These are phyloP conservation scores for Verticillium nubilum DNA, from an alignment of 2,329 filamentous ascomycete species.

Conservation along the genomic window DNA sequence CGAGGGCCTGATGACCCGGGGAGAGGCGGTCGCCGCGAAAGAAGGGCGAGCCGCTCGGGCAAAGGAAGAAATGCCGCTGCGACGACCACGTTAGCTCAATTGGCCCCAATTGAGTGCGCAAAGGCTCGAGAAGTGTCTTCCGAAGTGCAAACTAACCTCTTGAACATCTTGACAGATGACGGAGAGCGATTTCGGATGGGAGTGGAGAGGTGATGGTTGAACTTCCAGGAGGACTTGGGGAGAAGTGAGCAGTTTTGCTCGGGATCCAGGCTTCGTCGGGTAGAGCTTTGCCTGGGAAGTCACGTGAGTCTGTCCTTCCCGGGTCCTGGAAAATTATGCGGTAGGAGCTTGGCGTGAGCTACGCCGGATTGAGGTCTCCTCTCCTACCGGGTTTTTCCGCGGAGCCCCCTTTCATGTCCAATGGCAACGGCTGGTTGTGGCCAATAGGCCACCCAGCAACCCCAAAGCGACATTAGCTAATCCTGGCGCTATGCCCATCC, in stretches of 20 bases:
- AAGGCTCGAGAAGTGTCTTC: constrained; percentile 20
- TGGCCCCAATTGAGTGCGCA: constrained; percentile 40
- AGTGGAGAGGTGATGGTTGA: constrained; percentile 51
- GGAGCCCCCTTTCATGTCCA: not conserved
- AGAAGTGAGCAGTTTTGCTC: constrained; percentile 43
- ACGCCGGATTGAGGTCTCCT: not conserved
- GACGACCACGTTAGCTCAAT: constrained; percentile 41
- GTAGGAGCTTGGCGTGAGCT: not conserved
- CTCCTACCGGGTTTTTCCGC: not conserved
- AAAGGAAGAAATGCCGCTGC: constrained; percentile 62
- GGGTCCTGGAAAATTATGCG: constrained; percentile 2
- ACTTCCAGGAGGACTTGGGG: constrained; percentile 43
- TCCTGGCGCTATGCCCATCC: not conserved
- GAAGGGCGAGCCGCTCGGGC: constrained; percentile 57
- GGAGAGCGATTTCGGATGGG: constrained; percentile 57
- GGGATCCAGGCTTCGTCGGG: constrained; percentile 35
- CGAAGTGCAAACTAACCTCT: constrained; percentile 58
- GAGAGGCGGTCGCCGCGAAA: constrained; percentile 50
- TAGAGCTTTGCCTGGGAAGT: constrained; percentile 33
- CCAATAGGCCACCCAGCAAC: not conserved
- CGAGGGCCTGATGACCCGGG: constrained; percentile 53
- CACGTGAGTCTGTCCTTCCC: constrained; percentile 26
- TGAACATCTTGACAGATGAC: constrained; percentile 74
- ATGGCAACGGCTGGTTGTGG: not conserved
- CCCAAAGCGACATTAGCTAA: not conserved